Evolutionary conservation across 2,329 filamentous ascomycete species (phyloP), one percentile per base, ranked within the genome.

Genomic region (Pseudogymnoascus verrucosus): DNA sequence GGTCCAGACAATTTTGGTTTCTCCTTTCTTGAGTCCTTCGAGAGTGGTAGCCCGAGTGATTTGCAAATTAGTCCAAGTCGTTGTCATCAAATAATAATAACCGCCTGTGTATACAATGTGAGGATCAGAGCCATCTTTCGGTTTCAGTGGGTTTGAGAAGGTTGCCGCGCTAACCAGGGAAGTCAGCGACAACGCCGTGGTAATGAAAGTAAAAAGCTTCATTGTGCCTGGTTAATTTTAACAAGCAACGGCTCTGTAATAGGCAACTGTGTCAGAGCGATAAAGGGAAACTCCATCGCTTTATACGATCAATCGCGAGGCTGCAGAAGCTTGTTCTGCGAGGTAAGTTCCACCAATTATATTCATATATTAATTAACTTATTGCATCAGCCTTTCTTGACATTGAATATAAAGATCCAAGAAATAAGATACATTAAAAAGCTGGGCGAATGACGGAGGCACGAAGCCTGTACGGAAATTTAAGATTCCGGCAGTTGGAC

Each of bases 31-130:
- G n/a, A 86, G 71, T 0, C 82, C 82, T 34, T 79, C 78, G 4
- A 86, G 72, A 0, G 82, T 85, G 8, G 74, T 81, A 0, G 84
- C 78, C 0, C 81, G 76, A 0, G 81, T 78, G n/a, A 86, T 77
- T 66, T 82, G 75, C 11, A 87, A 74, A 65, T 85, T 75, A 1
- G 74, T 79, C 81, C 81, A 86, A 26, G 80, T 81, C 0, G 82
- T 85, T 0, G 81, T 81, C 67, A 83, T 78, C 28, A 86, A 74
- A 66, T 85, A 84, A 72, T 85, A 85, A 67, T 80, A 84, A 0
- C 81, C 82, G 10, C 77, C 79, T 0, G 76, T 76, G 62, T 78
- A 84, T 0, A 79, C 78, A 5, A 85, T 78, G 65, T 80, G 80
- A 0, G 83, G 81, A 67, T 85, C 82, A 19, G 77, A 79, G 7